phyloP scores from a whole-genome alignment of 2,329 filamentous ascomycete species.

The Fusarium sp. region DNA sequence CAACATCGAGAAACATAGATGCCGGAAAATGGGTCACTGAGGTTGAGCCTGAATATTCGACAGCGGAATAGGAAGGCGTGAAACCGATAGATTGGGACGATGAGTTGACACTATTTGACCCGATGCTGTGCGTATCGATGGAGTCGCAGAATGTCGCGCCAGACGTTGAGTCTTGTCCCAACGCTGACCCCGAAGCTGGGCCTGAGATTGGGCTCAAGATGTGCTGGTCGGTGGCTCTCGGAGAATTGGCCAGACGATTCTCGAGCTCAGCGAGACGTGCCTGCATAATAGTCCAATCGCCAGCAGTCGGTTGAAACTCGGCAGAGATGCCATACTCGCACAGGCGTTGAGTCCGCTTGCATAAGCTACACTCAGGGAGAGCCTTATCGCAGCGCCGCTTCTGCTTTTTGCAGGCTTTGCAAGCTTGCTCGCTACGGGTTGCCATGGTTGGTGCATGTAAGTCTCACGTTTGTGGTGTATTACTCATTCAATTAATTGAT shows the following conservation, averaged over 20 bases:
- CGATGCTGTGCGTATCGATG: neutral
- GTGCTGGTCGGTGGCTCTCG: rapidly evolving
- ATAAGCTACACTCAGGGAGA: neutral
- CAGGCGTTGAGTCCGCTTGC: neutral
- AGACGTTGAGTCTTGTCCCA: neutral
- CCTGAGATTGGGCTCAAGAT: neutral
- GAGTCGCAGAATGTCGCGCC: neutral
- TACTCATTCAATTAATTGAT: neutral
- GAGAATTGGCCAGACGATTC: neutral
- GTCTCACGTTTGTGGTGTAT: rapidly evolving
- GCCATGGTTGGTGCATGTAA: neutral
- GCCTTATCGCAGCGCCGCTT: neutral
- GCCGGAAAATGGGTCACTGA: neutral
- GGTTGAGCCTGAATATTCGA: rapidly evolving
- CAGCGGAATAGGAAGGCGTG: neutral
- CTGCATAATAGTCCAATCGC: neutral
- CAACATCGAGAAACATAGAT: neutral
- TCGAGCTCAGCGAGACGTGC: neutral
- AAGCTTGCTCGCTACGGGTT: neutral
- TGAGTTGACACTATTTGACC: neutral
- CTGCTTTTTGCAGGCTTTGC: neutral
- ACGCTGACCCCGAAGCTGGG: neutral
- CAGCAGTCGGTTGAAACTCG: neutral
- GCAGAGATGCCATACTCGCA: neutral
- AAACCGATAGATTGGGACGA: neutral